Conservation (phyloP, 139 green algal genomes). For the Astrephomene gubernaculifera region DNA sequence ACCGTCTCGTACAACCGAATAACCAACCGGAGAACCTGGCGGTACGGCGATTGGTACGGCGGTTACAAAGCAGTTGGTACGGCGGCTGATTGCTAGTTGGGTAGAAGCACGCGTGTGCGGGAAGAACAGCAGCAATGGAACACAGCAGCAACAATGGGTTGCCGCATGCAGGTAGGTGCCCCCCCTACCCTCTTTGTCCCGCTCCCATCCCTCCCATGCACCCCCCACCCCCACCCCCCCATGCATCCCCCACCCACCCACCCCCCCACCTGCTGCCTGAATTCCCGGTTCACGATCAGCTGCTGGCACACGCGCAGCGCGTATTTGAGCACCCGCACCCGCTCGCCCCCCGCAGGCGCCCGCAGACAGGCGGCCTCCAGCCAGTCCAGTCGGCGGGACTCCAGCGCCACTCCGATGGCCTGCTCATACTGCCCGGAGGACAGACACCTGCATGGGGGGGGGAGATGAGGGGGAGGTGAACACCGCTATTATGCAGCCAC, state of each 20-base stretch:
- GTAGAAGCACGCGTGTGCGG: not conserved
- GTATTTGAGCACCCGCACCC: conserved; percentile 80
- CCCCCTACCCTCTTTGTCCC: too few relatives aligned
- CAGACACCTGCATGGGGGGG: conserved; percentile 19
- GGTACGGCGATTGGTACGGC: not conserved
- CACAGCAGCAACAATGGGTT: too few relatives aligned
- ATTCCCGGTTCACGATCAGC: conserved; percentile 84
- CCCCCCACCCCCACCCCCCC: not conserved
- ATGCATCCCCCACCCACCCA: not conserved
- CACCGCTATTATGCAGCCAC: not conserved
- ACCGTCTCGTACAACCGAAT: conserved; percentile 81
- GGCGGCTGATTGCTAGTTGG: too few relatives aligned
- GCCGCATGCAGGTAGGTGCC: too few relatives aligned
- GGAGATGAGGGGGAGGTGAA: not conserved
- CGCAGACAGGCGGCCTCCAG: conserved; percentile 69
- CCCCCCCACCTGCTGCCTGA: conserved; percentile 78
- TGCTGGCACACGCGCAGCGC: conserved; percentile 84
- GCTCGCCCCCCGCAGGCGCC: conserved; percentile 21
- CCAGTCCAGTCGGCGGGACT: conserved; percentile 90
- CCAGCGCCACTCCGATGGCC: conserved; percentile 95
- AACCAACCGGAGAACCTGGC: conserved; percentile 86
- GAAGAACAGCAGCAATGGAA: not conserved
- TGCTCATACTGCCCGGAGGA: conserved; percentile 89
- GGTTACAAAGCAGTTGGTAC: not conserved
- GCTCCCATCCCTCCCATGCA: not conserved